Evolutionary conservation across 306 rosid species (phyloP), one percentile per base, ranked within the genome.

Genomic region (Rubus idaeus): DNA sequence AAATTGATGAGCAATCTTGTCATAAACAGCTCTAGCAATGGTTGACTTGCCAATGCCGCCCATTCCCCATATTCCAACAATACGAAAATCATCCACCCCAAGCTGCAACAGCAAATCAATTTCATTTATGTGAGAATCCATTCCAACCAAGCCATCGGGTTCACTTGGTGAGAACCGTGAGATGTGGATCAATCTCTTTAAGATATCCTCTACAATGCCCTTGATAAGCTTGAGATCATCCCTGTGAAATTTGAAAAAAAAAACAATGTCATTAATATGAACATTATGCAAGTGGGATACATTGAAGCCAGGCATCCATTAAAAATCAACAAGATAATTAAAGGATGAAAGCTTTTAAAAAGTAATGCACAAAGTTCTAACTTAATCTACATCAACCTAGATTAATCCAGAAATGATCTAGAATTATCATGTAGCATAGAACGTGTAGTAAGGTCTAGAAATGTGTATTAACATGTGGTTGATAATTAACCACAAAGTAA

Each of bases 21-120:
- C 12, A 18, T 20, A 67, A 53, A 68, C 5, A 14, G 26, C 57
- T 6, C 16, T 16, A 0, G 75, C 75, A 42, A 77, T 55, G 8
- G 75, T 77, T 21, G 75, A 41, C 12, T 77, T 68, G 1, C 80
- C 80, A 0, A 77, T 26, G n/a, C 80, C 75, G 8, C 83, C 78
- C 83, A 79, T 79, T 13, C 82, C 82, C 61, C 78, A 79, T 35
- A 79, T 79, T 10, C 78, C 77, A 52, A 72, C 49, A 18, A 79
- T 47, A 2, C 55, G 68, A 20, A 50, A 35, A 55, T 79, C 68
- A 37, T 64, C 56, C 21, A 63, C 14, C 21, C 21, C 21, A 5
- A 21, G 58, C 6, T 21, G 18, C 18, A 64, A 11, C 45, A 64
- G 58, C 57, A 37, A 30, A n/a, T 73, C 64, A 3, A 73, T 37